A percentile compares a stretch with the other conserved stretches of the same genome.
Conservation (phyloP, 1,284 basidiomycete species). For the Coniophora puteana region DNA sequence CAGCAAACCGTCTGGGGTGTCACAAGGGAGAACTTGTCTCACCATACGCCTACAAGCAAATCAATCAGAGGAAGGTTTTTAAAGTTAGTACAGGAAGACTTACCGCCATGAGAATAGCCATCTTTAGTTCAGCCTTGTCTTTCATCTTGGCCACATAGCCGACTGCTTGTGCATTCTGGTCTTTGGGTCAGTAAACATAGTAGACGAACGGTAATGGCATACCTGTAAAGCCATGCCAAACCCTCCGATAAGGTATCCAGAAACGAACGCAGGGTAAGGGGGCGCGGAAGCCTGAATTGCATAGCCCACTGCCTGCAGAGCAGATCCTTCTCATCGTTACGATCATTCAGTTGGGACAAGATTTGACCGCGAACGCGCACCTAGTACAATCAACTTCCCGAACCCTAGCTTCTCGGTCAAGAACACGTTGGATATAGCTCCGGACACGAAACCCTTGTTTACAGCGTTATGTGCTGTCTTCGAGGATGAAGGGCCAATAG, state of each 20-base stretch:
- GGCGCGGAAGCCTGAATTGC: slow-evolving; percentile 51
- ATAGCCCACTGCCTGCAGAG: slow-evolving; percentile 41
- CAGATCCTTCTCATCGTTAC: slow-evolving; percentile 23
- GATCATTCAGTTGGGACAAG: background rate
- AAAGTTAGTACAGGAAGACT: background rate
- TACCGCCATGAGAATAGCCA: slow-evolving; percentile 17
- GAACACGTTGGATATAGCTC: slow-evolving; percentile 25
- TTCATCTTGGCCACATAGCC: slow-evolving; percentile 27
- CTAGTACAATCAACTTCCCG: slow-evolving; percentile 22
- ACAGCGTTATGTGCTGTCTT: background rate
- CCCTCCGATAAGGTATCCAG: slow-evolving; percentile 58
- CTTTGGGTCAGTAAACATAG: slow-evolving; percentile 1
- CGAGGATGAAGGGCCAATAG: background rate
- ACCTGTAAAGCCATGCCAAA: slow-evolving; percentile 50
- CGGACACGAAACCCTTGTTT: slow-evolving; percentile 25
- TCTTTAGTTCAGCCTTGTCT: slow-evolving; percentile 25
- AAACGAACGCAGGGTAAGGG: slow-evolving; percentile 61
- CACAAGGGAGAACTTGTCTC: slow-evolving; percentile 10
- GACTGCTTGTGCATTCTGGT: slow-evolving; percentile 28
- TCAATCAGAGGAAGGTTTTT: slow-evolving; percentile 19
- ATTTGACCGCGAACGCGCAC: background rate
- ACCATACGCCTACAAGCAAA: slow-evolving; percentile 31
- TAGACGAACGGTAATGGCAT: slow-evolving; percentile 2
- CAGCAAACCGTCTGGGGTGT: slow-evolving; percentile 5
- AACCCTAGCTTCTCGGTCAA: slow-evolving; percentile 27